Percentiles rank a stretch among this genome's conserved stretches.
These are phyloP conservation scores for Zasmidium angulare DNA, from an alignment of 2,329 filamentous ascomycete genomes.

Conservation along the genomic window DNA sequence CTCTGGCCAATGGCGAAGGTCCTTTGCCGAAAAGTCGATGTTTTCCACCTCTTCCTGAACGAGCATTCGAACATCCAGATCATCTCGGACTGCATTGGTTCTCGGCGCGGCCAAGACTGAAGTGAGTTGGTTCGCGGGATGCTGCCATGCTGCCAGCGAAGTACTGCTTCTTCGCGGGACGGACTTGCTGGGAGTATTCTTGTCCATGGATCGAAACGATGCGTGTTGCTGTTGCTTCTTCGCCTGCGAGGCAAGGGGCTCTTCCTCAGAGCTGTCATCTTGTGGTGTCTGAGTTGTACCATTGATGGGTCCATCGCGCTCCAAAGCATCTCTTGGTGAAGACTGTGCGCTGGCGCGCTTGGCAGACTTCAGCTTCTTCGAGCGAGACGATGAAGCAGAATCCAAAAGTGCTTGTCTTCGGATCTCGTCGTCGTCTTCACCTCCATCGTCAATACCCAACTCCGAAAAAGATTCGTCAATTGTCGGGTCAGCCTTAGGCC, in stretches of 20 bases:
- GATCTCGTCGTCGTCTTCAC: background rate
- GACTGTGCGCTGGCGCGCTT: too few relatives aligned
- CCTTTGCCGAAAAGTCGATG: background rate
- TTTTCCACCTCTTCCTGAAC: background rate
- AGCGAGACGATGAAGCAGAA: too few relatives aligned
- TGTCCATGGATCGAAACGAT: too few relatives aligned
- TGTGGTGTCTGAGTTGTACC: too few relatives aligned
- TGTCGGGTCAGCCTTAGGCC: too few relatives aligned
- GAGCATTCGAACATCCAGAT: background rate
- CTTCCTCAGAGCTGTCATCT: too few relatives aligned
- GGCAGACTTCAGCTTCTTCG: too few relatives aligned
- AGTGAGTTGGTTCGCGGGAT: background rate
- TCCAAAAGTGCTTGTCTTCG: background rate
- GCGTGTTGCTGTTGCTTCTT: too few relatives aligned
- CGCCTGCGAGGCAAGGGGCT: background rate
- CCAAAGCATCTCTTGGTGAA: too few relatives aligned
- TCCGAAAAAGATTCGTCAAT: too few relatives aligned
- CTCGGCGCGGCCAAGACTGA: background rate
- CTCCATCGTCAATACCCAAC: constrained; percentile 3
- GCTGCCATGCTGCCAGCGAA: background rate
- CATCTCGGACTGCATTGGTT: background rate
- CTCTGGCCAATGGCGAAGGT: constrained; percentile 22
- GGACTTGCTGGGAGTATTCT: too few relatives aligned
- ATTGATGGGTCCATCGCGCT: too few relatives aligned
- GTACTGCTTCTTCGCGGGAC: background rate